Evolutionary conservation across 2,329 filamentous ascomycete genomes (phyloP), one percentile per base, ranked within the genome.

Genomic region (Stagonosporopsis rhizophila): DNA sequence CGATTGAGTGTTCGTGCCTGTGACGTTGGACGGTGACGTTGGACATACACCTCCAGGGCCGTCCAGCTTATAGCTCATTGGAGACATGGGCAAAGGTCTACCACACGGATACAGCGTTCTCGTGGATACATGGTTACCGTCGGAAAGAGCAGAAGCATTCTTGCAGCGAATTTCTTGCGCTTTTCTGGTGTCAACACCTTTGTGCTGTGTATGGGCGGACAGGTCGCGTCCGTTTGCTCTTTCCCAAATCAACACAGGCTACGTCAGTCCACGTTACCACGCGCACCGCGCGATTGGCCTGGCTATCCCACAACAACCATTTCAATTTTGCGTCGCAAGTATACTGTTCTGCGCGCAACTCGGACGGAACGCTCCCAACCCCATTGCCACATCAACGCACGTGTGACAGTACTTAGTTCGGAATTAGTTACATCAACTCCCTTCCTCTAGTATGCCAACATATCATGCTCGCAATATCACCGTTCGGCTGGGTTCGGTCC

Each of bases 401-500:
- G 39, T 44, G 49, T 30, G 39, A 49, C 34, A 39, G 52, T 23
- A 25, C 37, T 22, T 9, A 19, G 38, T 22, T 32, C 28, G 15
- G 25, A 37, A 25, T 28, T 22, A 17, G 23, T 42, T 32, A 7
- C 15, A 27, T 8, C 14, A 6, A 23, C 3, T 49, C 6, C 14
- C 6, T 20, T 19, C 6, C 11, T n/a, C 17, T 25, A 49, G 37
- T 19, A 76, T 76, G 74, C 74, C 73, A 28, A 61, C 59, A n/a
- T 74, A 75, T 44, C 50, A 67, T 59, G 62, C 70, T 41, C 60
- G 64, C 15, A 66, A 68, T 47, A 52, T 74, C 17, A 58, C 66
- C 15, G 58, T 69, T 28, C 62, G 60, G 25, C 61, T 76, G 37
- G 66, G 62, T 20, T 55, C 64, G 7, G 52, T 62, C 32, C 52